Conservation (phyloP, 2,329 filamentous ascomycete genomes). For the Periglandula ipomoeae region DNA sequence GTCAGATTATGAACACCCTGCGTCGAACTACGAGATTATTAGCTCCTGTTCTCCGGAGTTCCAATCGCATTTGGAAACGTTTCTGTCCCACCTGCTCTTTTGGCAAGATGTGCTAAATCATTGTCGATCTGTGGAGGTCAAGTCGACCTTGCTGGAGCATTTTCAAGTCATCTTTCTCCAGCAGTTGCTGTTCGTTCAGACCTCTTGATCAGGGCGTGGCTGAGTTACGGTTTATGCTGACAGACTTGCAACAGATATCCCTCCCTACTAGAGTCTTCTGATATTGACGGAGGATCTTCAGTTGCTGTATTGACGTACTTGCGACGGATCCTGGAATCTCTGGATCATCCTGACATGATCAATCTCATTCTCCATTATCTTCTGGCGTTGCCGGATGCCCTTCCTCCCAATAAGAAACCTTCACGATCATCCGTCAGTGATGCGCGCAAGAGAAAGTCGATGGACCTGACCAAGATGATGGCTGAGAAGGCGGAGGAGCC, state of each 20-base stretch:
- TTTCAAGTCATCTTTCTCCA: conserved; percentile 95
- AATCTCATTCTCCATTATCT: conserved; percentile 91
- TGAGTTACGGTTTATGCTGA: background rate
- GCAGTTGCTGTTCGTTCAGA: conserved; percentile 65
- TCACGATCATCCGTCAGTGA: conserved; percentile 50
- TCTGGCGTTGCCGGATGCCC: conserved; percentile 62
- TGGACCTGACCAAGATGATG: conserved; percentile 76
- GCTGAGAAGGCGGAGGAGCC: conserved; percentile 64
- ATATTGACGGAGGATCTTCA: conserved; percentile 92
- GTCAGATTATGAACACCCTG: conserved; percentile 75
- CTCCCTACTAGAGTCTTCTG: conserved; percentile 90
- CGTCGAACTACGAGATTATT: conserved; percentile 61
- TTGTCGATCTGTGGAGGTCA: conserved; percentile 84
- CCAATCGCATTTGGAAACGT: conserved; percentile 81
- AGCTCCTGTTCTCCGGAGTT: conserved; percentile 67
- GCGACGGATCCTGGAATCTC: conserved; percentile 76
- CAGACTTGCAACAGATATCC: conserved; percentile 58
- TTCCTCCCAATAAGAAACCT: conserved; percentile 25
- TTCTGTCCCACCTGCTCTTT: conserved; percentile 88
- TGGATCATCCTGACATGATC: conserved; percentile 90
- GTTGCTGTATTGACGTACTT: conserved; percentile 93
- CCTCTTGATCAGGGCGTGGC: background rate
- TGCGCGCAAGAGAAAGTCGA: conserved; percentile 74
- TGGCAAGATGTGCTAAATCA: conserved; percentile 98
- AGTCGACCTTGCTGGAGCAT: conserved; percentile 87